A percentile compares a stretch with the other conserved stretches of the same genome.
Conservation (phyloP, 148 eudicot species). For the Diospyros kaki region DNA sequence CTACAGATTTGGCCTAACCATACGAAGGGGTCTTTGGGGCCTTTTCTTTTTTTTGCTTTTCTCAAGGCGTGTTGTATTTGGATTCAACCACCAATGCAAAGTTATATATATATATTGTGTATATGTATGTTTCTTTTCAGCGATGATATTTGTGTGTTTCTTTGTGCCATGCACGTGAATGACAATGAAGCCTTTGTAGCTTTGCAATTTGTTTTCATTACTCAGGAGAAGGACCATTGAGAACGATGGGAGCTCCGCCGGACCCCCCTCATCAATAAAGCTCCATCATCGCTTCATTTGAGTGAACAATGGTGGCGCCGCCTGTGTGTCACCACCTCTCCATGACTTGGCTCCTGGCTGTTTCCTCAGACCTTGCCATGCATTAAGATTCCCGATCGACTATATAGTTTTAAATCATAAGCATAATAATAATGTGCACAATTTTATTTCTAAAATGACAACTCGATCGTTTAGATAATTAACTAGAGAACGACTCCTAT, state of each 20-base stretch:
- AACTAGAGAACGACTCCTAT: too few relatives aligned
- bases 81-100: slow-evolving; percentile 3
- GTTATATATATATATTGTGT: neutral
- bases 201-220: slow-evolving; percentile 38
- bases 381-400: too few relatives aligned
- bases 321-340: too few relatives aligned
- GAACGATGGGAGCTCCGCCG: slow-evolving; percentile 10
- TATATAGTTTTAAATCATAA: too few relatives aligned
- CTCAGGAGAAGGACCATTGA: neutral
- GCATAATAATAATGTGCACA: too few relatives aligned
- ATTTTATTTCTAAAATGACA: too few relatives aligned
- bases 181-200: slow-evolving; percentile 40
- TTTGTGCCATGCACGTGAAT: slow-evolving; percentile 34
- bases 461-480: too few relatives aligned
- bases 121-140: too few relatives aligned
- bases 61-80: slow-evolving; percentile 18
- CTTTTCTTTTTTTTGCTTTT: slow-evolving; percentile 12
- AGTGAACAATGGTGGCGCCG: slow-evolving; percentile 2
- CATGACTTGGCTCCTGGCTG: too few relatives aligned
- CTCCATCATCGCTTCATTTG: neutral
- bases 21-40: slow-evolving; percentile 57
- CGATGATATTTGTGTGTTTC: neutral
- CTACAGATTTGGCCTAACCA: slow-evolving; percentile 30
- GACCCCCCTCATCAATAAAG: slow-evolving; percentile 23
- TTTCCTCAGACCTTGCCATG: too few relatives aligned